Base-by-base conservation (phyloP, 306 rosid species). In the Medicago truncatula region DNA sequence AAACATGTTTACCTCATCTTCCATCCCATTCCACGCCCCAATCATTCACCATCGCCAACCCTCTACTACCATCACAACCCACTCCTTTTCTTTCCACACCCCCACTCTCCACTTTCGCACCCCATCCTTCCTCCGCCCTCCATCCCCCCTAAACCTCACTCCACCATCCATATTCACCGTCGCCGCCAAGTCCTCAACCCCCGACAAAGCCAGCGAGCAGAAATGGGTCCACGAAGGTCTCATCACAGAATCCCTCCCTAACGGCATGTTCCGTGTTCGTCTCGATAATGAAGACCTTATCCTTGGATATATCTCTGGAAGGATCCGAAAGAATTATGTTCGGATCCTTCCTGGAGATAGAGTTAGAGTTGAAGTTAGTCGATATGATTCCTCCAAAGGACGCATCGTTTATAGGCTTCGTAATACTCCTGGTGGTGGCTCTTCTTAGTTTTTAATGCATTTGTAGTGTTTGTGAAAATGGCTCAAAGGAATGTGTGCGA, bases 251-350 rank as follows among this genome's bases (percentile, higher is more conserved):
- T 85, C 86, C 18, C 89, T 85, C 40, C 81, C 89, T 43, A 85
- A 83, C 70, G 89, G 89, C 58, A 85, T 85, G 89, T 85, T 85
- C 70, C 85, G 86, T 1, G 85, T 85, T 5, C 86, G 84, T 44
- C 86, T 85, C 20, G 89, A 85, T 59, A 85, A 85, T 75, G 66
- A 85, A 21, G 89, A 85, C 60, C 41, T 83, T 41, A 82, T 85
- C 70, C 66, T 85, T n/a, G 89, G 89, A 25, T 85, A 85, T 40
- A 73, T 85, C 75, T 85, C 89, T 53, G 89, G 89, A 4, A 85
- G 71, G 41, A 85, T 85, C 54, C 76, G 89, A 17, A 85, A 85
- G 80, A 85, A 83, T 54, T 77, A 39, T 25, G 86, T 85, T 23
- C 73, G 89, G 2, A 83, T 85, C 16, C 80, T 85, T 21, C 86